These are phyloP conservation scores for Colletotrichum sp. DNA, from an alignment of 2,329 filamentous ascomycete species.

Conservation along the genomic window DNA sequence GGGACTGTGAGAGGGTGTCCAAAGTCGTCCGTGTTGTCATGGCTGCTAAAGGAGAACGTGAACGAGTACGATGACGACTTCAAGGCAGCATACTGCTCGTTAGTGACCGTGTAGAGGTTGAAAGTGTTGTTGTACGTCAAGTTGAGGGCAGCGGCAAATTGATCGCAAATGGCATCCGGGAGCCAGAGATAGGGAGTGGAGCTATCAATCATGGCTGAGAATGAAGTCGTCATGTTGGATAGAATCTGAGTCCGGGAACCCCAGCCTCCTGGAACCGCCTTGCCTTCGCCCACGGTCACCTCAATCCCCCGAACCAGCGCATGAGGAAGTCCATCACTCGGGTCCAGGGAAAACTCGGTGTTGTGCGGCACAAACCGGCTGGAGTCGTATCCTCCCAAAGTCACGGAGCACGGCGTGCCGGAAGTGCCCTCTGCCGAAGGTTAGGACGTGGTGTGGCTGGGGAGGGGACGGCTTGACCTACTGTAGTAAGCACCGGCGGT, in stretches of 20 bases:
- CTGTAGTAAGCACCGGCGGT: constrained; percentile 78
- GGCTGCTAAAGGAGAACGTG: constrained; percentile 61
- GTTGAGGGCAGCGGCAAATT: constrained; percentile 68
- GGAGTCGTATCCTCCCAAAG: constrained; percentile 73
- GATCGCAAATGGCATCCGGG: constrained; percentile 63
- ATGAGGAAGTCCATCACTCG: constrained; percentile 60
- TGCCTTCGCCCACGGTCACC: constrained; percentile 36
- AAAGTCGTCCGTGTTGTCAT: constrained; percentile 58
- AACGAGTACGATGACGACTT: constrained; percentile 51
- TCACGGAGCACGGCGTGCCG: constrained; percentile 61
- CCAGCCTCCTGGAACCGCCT: constrained; percentile 43
- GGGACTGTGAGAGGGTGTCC: constrained; percentile 51
- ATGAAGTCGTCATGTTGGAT: constrained; percentile 50
- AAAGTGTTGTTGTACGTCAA: constrained; percentile 69
- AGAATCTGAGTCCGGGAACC: constrained; percentile 39
- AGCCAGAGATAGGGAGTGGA: constrained; percentile 70
- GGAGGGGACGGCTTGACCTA: constrained; percentile 40
- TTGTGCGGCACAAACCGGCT: constrained; percentile 67
- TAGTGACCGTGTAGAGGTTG: constrained; percentile 67
- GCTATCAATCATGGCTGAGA: constrained; percentile 64
- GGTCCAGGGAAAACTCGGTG: constrained; percentile 61
- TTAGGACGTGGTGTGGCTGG: constrained; percentile 29
- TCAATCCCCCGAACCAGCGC: constrained; percentile 65
- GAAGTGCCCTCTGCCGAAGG: constrained; percentile 35
- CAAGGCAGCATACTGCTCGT: constrained; percentile 58